Base-by-base conservation (phyloP, 2,329 filamentous ascomycete genomes). In the Orbilia oligospora region DNA sequence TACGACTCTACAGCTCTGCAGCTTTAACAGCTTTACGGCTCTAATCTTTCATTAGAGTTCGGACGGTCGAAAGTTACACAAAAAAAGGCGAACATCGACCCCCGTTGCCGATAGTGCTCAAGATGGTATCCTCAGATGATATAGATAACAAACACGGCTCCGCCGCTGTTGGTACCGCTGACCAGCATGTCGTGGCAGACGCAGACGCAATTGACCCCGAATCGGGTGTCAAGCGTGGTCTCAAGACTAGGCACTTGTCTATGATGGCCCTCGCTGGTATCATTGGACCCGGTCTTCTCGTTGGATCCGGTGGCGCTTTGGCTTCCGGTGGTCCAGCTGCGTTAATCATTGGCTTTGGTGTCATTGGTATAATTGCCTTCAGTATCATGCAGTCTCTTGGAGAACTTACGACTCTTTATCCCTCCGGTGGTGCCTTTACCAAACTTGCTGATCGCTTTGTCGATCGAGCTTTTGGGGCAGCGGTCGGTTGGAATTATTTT, bases 401-500 rank as follows among this genome's bases (percentile, higher is more conserved):
- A 67, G 88, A 97, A 85, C 91, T 96, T 87, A 91, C 92, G 9
- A 91, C 92, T 10, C 93, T 90, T 81, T 90, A 94, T 30, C 93
- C 93, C 5, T 90, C 94, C 41, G 87, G 91, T 20, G 93, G 92
- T 73, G 91, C 91, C 48, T 94, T 94, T 83, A 92, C 91, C 33
- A 88, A 90, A 49, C 95, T 94, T 82, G 91, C 92, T 22, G 88
- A 90, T 46, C 91, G 92, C 18, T 93, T 95, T 81, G 88, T 93
- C 73, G 90, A 92, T 82, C 90, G 89, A 10, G 90, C 90, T 71
- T 86, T 93, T 58, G 91, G 91, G 6, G 94, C 94, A 82, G 88
- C 91, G 20, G 91, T 94, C 88, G 92, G 92, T 20, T 94, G 92
- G 92, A 90, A 93, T 76, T 94, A 94, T 84, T 94, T 91, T 90